Evolutionary conservation across 2,329 filamentous ascomycete species (phyloP), one percentile per base, ranked within the genome.

Genomic region (Verticillium isaacii): DNA sequence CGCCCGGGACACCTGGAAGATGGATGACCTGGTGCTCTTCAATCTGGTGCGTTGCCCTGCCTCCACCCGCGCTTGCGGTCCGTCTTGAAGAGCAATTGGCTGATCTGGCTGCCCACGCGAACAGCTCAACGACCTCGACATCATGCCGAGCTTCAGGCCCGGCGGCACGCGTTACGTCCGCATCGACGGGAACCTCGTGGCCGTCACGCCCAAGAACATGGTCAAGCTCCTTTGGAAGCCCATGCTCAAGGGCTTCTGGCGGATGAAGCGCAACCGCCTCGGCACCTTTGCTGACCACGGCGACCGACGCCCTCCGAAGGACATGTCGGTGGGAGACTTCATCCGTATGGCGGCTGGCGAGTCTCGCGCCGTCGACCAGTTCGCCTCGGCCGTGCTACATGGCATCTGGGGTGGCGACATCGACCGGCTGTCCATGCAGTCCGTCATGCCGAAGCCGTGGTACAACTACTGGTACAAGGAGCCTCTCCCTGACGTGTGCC

Each of bases 351-450:
- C 85, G 8, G 72, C 88, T 17, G 75, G 74, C 5, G 80, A 82
- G 54, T 77, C 80, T 25, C 73, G 79, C 37, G 66, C 90, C 7
- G 86, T 86, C 15, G 82, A 95, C 67, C 93, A 96, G 68, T 60
- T 97, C 19, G 75, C 87, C 7, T 97, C 92, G 5, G 92, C 89
- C 59, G 77, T 87, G 70, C 70, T 92, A 60, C 95, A 98, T 74
- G 95, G 95, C 52, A 92, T 98, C 62, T 97, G 96, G 74, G 95
- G 93, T 25, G 95, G 95, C 5, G 91, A 97, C 74, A 86, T 96
- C 57, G 87, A 91, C 72, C 83, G 89, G 71, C 79, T 98, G 58
- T 97, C 93, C 74, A 86, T 86, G 57, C 86, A 86, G 67, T 87
- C 85, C 58, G 78, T 88, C 11, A 67, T 74, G 32, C 61, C 78